A percentile compares a stretch with the other conserved stretches of the same genome.
Conservation (phyloP, 371 early-diverging fungal genomes). For the Umbelopsis sp. region DNA sequence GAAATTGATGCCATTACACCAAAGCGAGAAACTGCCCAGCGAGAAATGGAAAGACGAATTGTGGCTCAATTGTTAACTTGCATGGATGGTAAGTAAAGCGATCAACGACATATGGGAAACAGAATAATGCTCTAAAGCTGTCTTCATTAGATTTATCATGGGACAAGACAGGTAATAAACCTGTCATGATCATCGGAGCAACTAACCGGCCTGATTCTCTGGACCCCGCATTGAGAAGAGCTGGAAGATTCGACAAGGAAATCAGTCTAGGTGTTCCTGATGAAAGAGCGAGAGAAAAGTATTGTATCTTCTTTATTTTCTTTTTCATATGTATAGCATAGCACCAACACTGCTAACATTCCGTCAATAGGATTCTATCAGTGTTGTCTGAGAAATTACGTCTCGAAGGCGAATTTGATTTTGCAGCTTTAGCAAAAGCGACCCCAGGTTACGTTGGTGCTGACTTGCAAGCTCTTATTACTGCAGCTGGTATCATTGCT, state of each 20-base stretch:
- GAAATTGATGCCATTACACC: slow-evolving; percentile 99
- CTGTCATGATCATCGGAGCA: slow-evolving; percentile 98
- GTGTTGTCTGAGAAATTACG: slow-evolving; percentile 90
- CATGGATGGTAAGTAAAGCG: slow-evolving; percentile 82
- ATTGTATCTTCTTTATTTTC: slow-evolving; percentile 24
- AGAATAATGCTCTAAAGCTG: background rate
- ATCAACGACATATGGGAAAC: background rate
- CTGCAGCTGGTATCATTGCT: slow-evolving; percentile 97
- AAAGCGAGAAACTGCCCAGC: slow-evolving; percentile 98
- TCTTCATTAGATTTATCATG: slow-evolving; percentile 66
- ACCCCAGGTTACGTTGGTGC: slow-evolving; percentile 99
- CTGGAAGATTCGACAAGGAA: slow-evolving; percentile 99
- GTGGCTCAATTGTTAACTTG: slow-evolving; percentile 99
- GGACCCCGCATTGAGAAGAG: slow-evolving; percentile 96
- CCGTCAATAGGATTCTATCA: slow-evolving; percentile 72
- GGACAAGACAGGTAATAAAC: slow-evolving; percentile 85
- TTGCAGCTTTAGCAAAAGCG: slow-evolving; percentile 85
- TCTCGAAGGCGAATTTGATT: slow-evolving; percentile 88
- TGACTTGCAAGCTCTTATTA: slow-evolving; percentile 95
- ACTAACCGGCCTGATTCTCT: slow-evolving; percentile 99
- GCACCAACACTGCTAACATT: no score
- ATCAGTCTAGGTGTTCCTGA: slow-evolving; percentile 98
- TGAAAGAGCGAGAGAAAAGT: slow-evolving; percentile 89
- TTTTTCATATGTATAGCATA: no score
- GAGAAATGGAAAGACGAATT: slow-evolving; percentile 99